Evolutionary conservation across 2,329 filamentous ascomycete species (phyloP).

Genomic region (Exophiala calicioides): DNA sequence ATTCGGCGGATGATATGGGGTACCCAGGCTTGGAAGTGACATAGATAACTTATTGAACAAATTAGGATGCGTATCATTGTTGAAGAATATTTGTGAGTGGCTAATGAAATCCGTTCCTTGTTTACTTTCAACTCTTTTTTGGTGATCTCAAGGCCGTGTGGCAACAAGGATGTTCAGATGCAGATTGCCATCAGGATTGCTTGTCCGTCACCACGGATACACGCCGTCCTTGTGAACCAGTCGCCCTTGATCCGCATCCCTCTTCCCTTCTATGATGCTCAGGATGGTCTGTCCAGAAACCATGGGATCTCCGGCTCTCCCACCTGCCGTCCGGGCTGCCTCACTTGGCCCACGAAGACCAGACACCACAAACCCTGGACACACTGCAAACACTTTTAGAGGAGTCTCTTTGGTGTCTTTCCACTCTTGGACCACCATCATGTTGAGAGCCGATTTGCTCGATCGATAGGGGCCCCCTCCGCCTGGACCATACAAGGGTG

Average conservation of each 20-base stretch:
- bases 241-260: slow-evolving; percentile 44
- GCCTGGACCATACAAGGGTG: slow-evolving; percentile 43
- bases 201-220: slow-evolving; percentile 21
- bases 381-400: slow-evolving; percentile 52
- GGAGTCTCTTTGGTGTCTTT: slow-evolving; percentile 43
- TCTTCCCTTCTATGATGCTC: slow-evolving; percentile 44
- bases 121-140: neutral
- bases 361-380: slow-evolving; percentile 52
- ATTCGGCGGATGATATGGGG: too few species aligned
- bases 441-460: slow-evolving; percentile 46
- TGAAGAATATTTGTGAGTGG: too few species aligned
- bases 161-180: too few species aligned
- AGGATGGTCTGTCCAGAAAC: slow-evolving; percentile 44
- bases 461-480: slow-evolving; percentile 11
- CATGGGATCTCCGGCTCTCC: slow-evolving; percentile 33
- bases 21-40: too few species aligned
- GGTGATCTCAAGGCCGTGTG: neutral
- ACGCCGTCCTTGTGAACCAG: slow-evolving; percentile 20
- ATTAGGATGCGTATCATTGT: too few species aligned
- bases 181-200: too few species aligned
- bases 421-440: slow-evolving; percentile 53
- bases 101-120: too few species aligned
- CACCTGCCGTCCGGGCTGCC: slow-evolving; percentile 34
- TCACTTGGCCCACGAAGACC: slow-evolving; percentile 40
- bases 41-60: too few species aligned